Evolutionary conservation across 768 basidiomycete species (phyloP), one percentile per base, ranked within the genome.

Genomic region (Lanmaoa rubissima): DNA sequence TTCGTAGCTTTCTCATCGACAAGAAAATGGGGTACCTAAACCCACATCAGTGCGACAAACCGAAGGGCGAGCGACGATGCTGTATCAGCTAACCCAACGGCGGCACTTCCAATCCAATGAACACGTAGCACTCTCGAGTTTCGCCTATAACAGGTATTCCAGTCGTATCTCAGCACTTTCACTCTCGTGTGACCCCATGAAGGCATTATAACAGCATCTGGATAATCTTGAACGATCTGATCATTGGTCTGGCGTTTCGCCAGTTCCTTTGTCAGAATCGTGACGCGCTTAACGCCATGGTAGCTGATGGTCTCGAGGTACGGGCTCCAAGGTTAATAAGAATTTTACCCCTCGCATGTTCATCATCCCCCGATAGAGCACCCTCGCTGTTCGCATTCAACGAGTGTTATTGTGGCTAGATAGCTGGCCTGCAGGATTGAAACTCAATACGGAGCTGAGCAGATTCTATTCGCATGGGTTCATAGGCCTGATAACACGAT

Each of bases 361-460:
- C 35, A 61, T 46, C 19, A 14, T 19, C 9, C 0, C 19, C 16
- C 44, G 53, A 40, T 35, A 73, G 70, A 57, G 59, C 31, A 56
- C 62, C 7, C 60, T 71, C 1, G 68, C 69, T 39, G 31, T 65
- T 54, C 72, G 75, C 47, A 68, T 88, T 10, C 79, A 81, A 42
- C 73, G 75, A 16, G 76, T 80, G 0, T 76, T 98, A 2, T 63
- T 78, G 1, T 98, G 94, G 95, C 79, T 99, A 13, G 90, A 97
- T 69, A 84, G 89, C 58, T 98, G 96, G 96, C 96, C 96, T 0
- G 94, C 87, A 2, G 96, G 97, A 1, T 75, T 99, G 40, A 99
- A 99, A 72, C 85, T 99, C 51, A 98, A 98, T 66, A 92, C 92
- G 0, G 92, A 98, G 63, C 80, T 99, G n/a, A 92, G 92, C 62